phyloP scores from a whole-genome alignment of 495 filamentous ascomycete genomes.

The Friedmanniomyces simplex region DNA sequence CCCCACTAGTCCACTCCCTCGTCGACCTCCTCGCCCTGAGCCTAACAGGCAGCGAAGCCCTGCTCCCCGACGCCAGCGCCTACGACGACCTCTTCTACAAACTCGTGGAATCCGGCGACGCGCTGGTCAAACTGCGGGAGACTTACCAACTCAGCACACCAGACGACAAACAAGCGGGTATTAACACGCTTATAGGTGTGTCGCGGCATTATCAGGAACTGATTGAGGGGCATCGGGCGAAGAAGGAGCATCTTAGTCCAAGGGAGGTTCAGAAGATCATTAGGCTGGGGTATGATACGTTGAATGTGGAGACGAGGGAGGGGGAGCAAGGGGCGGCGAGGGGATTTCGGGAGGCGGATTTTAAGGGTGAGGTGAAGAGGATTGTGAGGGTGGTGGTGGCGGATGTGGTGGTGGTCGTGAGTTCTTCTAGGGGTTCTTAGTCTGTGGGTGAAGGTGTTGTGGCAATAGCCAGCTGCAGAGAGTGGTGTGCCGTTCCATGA shows the following conservation, averaged over 20 bases:
- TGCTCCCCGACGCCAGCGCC: constrained; percentile 77
- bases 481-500: too few species aligned
- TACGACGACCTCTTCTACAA: constrained; percentile 99
- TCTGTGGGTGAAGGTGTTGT: too few species aligned
- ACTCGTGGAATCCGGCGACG: constrained; percentile 80
- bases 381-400: constrained; percentile 66
- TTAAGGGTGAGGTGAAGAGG: constrained; percentile 60
- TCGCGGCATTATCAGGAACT: constrained; percentile 79
- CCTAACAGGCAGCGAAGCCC: constrained; percentile 78
- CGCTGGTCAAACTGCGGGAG: constrained; percentile 72
- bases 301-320: constrained; percentile 76
- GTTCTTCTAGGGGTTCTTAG: not conserved
- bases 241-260: constrained; percentile 57
- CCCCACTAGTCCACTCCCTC: constrained; percentile 55
- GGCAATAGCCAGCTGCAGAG: too few species aligned
- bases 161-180: constrained; percentile 47
- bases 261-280: constrained; percentile 82
- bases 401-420: constrained; percentile 37
- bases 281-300: constrained; percentile 88
- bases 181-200: constrained; percentile 74
- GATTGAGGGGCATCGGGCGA: constrained; percentile 40
- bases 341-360: constrained; percentile 65
- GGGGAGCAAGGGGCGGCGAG: constrained; percentile 69
- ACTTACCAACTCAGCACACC: constrained; percentile 50
- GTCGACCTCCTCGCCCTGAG: constrained; percentile 79